Evolutionary conservation across 345 rosid genomes (phyloP).

Genomic region (Bruguiera parviflora): DNA sequence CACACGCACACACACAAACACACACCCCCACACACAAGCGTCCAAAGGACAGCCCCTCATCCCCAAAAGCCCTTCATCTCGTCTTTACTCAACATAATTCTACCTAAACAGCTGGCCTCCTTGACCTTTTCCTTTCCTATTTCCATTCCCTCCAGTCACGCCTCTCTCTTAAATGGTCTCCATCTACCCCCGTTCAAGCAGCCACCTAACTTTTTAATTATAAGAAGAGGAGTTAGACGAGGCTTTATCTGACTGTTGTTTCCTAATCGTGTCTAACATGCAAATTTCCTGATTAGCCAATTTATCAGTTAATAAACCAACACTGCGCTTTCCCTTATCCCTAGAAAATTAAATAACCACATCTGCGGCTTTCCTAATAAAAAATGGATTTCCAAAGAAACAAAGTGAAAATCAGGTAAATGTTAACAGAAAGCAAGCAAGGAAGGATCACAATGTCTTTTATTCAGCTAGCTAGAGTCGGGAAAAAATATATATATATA

Average conservation of each 20-base stretch:
- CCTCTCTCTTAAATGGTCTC: conserved; percentile 10
- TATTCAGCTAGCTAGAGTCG: too few species aligned
- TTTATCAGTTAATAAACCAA: too few species aligned
- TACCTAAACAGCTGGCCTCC: conserved; percentile 31
- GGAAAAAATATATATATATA: background rate
- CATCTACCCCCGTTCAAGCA: conserved; percentile 17
- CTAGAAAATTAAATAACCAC: too few species aligned
- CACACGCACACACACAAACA: too few species aligned
- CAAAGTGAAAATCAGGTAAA: too few species aligned
- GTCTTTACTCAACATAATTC: conserved; percentile 18
- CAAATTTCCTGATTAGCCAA: too few species aligned
- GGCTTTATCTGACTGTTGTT: background rate
- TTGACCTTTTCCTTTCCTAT: conserved; percentile 11
- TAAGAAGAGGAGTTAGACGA: background rate
- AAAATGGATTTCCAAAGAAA: too few species aligned
- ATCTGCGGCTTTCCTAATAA: too few species aligned
- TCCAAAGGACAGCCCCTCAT: conserved; percentile 16
- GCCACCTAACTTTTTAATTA: conserved; percentile 11
- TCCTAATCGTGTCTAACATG: too few species aligned
- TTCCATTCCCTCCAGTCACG: conserved; percentile 1
- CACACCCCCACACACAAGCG: background rate
- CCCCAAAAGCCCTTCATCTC: conserved; percentile 14
- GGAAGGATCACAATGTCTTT: too few species aligned
- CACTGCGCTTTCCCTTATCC: too few species aligned
- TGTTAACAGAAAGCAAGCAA: too few species aligned